Evolutionary conservation across 148 eudicot species (phyloP), one percentile per base, ranked within the genome.

Genomic region (Fagopyrum esculentum): DNA sequence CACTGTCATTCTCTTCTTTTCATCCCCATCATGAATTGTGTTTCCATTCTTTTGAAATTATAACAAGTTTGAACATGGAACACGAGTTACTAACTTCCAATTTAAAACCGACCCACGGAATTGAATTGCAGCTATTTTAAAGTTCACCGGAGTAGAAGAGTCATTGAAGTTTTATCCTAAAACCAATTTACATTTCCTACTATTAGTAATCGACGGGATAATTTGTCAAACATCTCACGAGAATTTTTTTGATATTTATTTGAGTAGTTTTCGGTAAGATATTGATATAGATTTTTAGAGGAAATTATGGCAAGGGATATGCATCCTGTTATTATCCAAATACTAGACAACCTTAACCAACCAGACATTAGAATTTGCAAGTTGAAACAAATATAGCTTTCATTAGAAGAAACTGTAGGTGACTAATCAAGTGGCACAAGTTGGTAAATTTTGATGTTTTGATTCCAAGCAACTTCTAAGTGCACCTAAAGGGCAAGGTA

Each of bases 401-500:
- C 64, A 22, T 19, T 5, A 57, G 64, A 29, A 19, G 17, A 57
- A 57, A 57, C 11, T 57, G 35, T 57, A 7, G 6, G 29, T 57
- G 64, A 57, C 35, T 19, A 19, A 22, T 57, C 64, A 57, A 19
- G 64, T 57, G 59, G 35, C 35, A 57, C 64, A 19, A 57, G 64
- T 57, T 57, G 64, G 64, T 57, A 57, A 57, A 22, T 57, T 57
- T 57, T 57, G 64, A 57, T 57, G 64, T 9, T 17, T 16, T 57
- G 35, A 57, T 9, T 19, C 19, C 64, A 57, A 57, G 64, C 64
- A 57, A 57, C 64, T 57, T 35, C 35, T 57, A 19, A 8, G 30
- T 57, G 64, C 64, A 57, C 64, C 64, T 57, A 57, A 57, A 57
- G 64, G 64, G 64, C 64, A 57, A 17, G 30, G n/a, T 17, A 57